These are phyloP conservation scores for Saururus chinensis DNA, from an alignment of 164 flowering plant species.

Conservation along the genomic window DNA sequence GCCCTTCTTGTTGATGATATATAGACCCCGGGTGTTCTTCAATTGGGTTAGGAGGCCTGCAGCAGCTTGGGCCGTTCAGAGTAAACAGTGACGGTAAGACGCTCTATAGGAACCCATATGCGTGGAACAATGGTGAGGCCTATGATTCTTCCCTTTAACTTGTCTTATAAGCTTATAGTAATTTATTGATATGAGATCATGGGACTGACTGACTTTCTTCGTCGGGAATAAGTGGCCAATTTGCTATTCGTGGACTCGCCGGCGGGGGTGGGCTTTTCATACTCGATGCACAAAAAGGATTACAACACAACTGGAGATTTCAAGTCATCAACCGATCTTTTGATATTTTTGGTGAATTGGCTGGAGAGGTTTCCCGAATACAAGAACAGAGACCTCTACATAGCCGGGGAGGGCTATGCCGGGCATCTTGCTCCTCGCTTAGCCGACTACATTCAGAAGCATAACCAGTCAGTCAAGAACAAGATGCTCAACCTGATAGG, in stretches of 20 bases:
- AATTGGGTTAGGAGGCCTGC: too few relatives aligned
- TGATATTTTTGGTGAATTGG: slow-evolving; percentile 47
- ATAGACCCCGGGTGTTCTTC: too few relatives aligned
- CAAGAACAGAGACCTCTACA: too few relatives aligned
- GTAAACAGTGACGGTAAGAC: too few relatives aligned
- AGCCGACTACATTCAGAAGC: slow-evolving; percentile 43
- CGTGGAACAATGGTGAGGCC: slow-evolving; percentile 60
- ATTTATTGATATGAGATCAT: too few relatives aligned
- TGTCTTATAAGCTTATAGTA: not conserved
- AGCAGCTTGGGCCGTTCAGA: not conserved
- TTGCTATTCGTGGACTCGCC: too few relatives aligned
- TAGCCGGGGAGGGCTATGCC: slow-evolving; percentile 67
- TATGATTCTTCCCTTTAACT: not conserved
- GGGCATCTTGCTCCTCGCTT: slow-evolving; percentile 69
- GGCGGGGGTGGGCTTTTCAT: too few relatives aligned
- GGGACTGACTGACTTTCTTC: too few relatives aligned
- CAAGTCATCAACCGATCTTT: slow-evolving; percentile 39
- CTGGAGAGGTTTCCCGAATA: too few relatives aligned
- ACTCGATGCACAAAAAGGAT: slow-evolving; percentile 47
- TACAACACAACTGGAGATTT: slow-evolving; percentile 31
- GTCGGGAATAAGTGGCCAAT: too few relatives aligned
- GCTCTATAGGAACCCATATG: slow-evolving; percentile 48
- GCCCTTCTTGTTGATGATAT: too few relatives aligned
- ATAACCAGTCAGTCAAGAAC: slow-evolving; percentile 26
- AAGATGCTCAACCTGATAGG: slow-evolving; percentile 47